A percentile compares a stretch with the other conserved stretches of the same genome.
Conservation (phyloP, 306 rosid genomes). For the Sesbania bispinosa region DNA sequence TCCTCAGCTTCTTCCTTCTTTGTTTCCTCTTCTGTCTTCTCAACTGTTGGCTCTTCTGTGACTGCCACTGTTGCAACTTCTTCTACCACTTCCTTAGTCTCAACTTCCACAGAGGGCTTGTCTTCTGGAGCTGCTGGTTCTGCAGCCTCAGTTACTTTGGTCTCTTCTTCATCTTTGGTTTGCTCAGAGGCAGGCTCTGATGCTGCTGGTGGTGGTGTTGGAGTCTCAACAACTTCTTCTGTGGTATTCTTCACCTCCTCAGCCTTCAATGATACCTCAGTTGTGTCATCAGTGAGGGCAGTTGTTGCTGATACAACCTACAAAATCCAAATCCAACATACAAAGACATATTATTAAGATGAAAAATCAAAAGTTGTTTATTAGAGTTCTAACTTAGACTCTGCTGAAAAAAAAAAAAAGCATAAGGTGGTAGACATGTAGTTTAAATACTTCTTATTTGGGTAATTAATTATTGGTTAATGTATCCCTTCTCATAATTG, state of each 20-base stretch:
- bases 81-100: constrained; percentile 32
- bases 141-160: background rate
- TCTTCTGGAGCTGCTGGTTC: constrained; percentile 28
- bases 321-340: background rate
- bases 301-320: constrained; percentile 60
- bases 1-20: constrained; percentile 35
- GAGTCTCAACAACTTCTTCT: constrained; percentile 31
- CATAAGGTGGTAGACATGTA: background rate
- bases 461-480: no score
- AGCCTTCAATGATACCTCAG: constrained; percentile 39
- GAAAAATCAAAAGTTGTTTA: background rate
- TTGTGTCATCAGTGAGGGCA: constrained; percentile 46
- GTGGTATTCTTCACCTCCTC: constrained; percentile 30
- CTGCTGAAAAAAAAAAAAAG: background rate
- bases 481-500: no score
- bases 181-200: constrained; percentile 25
- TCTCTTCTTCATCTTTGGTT: constrained; percentile 35
- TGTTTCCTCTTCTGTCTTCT: constrained; percentile 31
- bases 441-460: no score
- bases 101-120: constrained; percentile 34
- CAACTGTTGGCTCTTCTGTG: constrained; percentile 19
- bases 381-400: background rate
- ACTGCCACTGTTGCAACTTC: constrained; percentile 31
- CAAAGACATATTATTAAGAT: background rate
- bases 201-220: constrained; percentile 2